These are phyloP conservation scores for Hysterangium stoloniferum DNA, from an alignment of 768 basidiomycete genomes.

Conservation along the genomic window DNA sequence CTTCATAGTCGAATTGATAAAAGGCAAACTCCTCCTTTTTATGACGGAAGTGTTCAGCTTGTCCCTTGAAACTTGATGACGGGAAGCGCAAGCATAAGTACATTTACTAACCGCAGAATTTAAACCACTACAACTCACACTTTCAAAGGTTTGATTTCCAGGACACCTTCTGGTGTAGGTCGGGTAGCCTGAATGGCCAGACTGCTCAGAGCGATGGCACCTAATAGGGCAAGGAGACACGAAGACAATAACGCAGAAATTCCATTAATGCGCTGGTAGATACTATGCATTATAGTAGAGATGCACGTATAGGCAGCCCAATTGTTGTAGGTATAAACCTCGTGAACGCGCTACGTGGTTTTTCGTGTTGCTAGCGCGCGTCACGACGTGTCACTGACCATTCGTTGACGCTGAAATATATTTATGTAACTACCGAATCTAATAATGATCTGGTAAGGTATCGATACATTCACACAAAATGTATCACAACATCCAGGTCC, in stretches of 20 bases:
- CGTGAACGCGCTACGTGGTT: no score
- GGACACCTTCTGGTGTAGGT: slow-evolving; percentile 41
- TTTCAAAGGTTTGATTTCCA: slow-evolving; percentile 61
- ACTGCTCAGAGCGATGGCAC: slow-evolving; percentile 42
- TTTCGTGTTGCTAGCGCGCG: no score
- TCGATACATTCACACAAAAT: no score
- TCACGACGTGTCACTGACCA: no score
- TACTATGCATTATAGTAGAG: slow-evolving; percentile 50
- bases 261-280: slow-evolving; percentile 66
- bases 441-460: no score
- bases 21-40: slow-evolving; percentile 71
- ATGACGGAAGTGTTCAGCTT: slow-evolving; percentile 45
- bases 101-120: not conserved
- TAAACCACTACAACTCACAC: slow-evolving; percentile 48
- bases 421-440: no score
- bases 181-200: slow-evolving; percentile 15
- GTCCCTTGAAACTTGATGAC: slow-evolving; percentile 40
- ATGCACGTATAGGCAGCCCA: no score
- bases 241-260: slow-evolving; percentile 65
- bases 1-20: slow-evolving; percentile 72
- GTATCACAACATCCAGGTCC: no score
- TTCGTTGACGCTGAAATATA: no score
- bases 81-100: no score
- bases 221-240: slow-evolving; percentile 65
- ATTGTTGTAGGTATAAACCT: no score